phyloP scores from a whole-genome alignment of 805 yeast species.

The Kregervanrija pseudodelftensis region DNA sequence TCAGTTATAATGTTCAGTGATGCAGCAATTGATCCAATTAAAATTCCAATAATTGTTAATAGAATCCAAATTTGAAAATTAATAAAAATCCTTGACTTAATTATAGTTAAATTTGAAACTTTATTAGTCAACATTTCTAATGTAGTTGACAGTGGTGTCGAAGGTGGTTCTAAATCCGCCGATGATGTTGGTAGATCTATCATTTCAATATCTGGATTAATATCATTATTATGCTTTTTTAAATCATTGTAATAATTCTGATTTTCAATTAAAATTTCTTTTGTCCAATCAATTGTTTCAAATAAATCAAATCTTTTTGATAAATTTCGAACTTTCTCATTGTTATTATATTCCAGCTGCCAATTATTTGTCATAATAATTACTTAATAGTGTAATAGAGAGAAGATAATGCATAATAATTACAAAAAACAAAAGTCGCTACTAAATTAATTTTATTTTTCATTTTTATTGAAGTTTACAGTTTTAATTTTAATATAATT shows the following conservation, averaged over 20 bases:
- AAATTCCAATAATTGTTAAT: conserved; percentile 64
- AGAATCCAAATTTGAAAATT: conserved; percentile 62
- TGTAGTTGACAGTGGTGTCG: conserved; percentile 6
- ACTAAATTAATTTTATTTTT: neutral
- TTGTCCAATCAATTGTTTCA: conserved; percentile 64
- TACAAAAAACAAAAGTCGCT: neutral
- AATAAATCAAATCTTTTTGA: conserved; percentile 53
- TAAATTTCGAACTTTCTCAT: conserved; percentile 5
- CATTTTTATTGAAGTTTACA: neutral
- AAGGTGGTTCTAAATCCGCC: conserved; percentile 9
- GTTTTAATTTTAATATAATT: neutral
- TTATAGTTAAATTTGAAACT: conserved; percentile 6
- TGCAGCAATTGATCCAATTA: conserved; percentile 81
- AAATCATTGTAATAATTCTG: conserved; percentile 19
- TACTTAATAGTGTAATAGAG: too few relatives aligned
- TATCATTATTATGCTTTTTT: conserved; percentile 4
- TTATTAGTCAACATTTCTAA: conserved; percentile 3
- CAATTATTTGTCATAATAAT: neutral
- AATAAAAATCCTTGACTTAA: conserved; percentile 12
- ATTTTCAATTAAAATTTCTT: conserved; percentile 50
- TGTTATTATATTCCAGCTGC: conserved; percentile 6
- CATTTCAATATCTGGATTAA: neutral
- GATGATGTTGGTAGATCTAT: conserved; percentile 8
- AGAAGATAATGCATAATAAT: neutral
- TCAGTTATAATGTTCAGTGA: conserved; percentile 75